phyloP scores from a whole-genome alignment of 345 rosid genomes.

The Linum tenue region DNA sequence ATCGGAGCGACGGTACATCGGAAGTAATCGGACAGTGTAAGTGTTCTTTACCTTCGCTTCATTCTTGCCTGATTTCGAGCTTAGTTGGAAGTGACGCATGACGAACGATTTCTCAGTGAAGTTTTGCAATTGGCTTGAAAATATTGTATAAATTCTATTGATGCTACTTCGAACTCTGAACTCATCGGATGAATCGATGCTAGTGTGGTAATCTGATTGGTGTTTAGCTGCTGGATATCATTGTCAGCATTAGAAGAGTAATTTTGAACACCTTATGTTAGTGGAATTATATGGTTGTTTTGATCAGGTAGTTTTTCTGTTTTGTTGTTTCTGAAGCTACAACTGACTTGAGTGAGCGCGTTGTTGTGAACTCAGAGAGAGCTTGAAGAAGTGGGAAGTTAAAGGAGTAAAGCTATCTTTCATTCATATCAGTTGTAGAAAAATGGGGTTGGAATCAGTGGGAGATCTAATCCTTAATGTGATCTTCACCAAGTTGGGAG shows the following conservation, averaged over 20 bases:
- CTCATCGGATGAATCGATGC: too few species aligned
- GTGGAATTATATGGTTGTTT: too few species aligned
- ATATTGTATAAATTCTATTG: neutral
- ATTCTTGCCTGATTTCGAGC: neutral
- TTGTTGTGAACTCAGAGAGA: neutral
- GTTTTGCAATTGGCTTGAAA: neutral
- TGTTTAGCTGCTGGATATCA: too few species aligned
- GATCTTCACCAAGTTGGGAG: slow-evolving; percentile 43
- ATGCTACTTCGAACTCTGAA: neutral
- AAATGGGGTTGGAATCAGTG: slow-evolving; percentile 51
- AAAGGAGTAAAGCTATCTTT: neutral
- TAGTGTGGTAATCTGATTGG: too few species aligned
- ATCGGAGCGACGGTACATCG: neutral
- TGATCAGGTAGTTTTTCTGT: neutral
- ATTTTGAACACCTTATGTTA: too few species aligned
- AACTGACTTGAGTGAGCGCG: neutral
- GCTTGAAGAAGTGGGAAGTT: neutral
- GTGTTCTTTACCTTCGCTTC: neutral
- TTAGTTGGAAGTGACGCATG: neutral
- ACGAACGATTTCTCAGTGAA: neutral
- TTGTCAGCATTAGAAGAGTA: too few species aligned
- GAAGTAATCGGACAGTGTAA: neutral
- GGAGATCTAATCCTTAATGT: slow-evolving; percentile 53
- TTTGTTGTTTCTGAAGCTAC: neutral
- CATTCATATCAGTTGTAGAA: neutral